Evolutionary conservation across 2,329 filamentous ascomycete genomes (phyloP), one percentile per base, ranked within the genome.

Genomic region (Aspergillus pseudonomiae): DNA sequence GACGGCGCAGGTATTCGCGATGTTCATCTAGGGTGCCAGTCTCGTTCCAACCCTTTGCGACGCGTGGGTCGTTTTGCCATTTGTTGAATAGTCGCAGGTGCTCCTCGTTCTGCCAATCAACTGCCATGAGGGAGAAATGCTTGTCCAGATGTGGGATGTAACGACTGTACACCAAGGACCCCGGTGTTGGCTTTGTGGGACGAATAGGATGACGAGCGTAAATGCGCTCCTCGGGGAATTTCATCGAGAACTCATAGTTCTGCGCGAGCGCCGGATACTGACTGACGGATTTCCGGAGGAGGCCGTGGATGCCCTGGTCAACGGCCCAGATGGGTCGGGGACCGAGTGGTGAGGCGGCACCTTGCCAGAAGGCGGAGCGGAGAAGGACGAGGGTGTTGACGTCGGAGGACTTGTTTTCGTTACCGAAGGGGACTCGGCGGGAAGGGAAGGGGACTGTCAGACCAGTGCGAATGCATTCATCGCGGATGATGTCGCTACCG

Each of bases 41-140:
- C 79, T 92, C 88, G 73, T 92, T 91, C 91, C 91, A 94, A 4
- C 91, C 91, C 72, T 89, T 86, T 4, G 90, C 90, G 36, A 94
- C 91, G 57, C 91, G 89, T 59, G 91, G 91, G 73, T 94, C 91
- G 73, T 94, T 94, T 78, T 93, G 91, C 91, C 91, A 94, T 62
- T 83, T 83, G 77, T 93, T 88, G 81, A 94, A 94, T 6, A 92
- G 82, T 19, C 82, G 79, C 57, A 94, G 78, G 77, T 94, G 91
- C 70, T 86, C 82, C 1, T 80, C 73, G 71, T 91, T 81, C 36
- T 83, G 72, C 77, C 86, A 91, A 75, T 94, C 89, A 1, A 94
- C 83, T 12, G 87, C 88, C n/a, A 91, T 83, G 82, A 94, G 90
- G 64, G 89, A 91, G 75, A 94, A 94, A 67, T 87, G 90, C 81